A percentile compares a stretch with the other conserved stretches of the same genome.
These are phyloP conservation scores for Nelumbo lutea DNA, from an alignment of 164 flowering plant genomes.

Conservation along the genomic window DNA sequence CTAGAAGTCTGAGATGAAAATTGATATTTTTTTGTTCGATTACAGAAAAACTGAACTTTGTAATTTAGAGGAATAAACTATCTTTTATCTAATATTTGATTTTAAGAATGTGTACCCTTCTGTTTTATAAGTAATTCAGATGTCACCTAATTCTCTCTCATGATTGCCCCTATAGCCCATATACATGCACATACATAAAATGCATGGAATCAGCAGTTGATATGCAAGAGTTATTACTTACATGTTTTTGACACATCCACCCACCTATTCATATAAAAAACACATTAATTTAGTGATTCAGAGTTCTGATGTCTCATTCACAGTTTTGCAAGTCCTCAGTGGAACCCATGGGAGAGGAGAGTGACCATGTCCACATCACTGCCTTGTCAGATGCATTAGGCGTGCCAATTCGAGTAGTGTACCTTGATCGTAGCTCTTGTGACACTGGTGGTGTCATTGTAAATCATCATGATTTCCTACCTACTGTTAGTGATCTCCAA, in stretches of 20 bases:
- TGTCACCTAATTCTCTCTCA: too few relatives aligned
- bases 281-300: neutral
- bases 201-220: too few relatives aligned
- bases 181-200: neutral
- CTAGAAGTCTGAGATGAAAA: too few relatives aligned
- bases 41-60: too few relatives aligned
- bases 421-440: conserved; percentile 90
- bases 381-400: conserved; percentile 92
- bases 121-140: too few relatives aligned
- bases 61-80: too few relatives aligned
- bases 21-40: too few relatives aligned
- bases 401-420: conserved; percentile 89
- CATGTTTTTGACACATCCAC: too few relatives aligned
- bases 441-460: conserved; percentile 61
- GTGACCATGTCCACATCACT: conserved; percentile 94
- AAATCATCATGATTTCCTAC: conserved; percentile 91
- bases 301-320: conserved; percentile 1
- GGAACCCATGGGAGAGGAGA: conserved; percentile 99
- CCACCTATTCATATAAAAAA: too few relatives aligned
- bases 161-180: neutral
- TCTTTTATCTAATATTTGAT: too few relatives aligned
- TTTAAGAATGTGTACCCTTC: too few relatives aligned
- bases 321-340: conserved; percentile 96
- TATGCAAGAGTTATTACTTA: neutral
- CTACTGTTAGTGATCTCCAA: conserved; percentile 23